A percentile compares a stretch with the other conserved stretches of the same genome.
Evolutionary conservation across 495 filamentous ascomycete species (phyloP).

Genomic region (Hyphodiscus hymeniophilus): DNA sequence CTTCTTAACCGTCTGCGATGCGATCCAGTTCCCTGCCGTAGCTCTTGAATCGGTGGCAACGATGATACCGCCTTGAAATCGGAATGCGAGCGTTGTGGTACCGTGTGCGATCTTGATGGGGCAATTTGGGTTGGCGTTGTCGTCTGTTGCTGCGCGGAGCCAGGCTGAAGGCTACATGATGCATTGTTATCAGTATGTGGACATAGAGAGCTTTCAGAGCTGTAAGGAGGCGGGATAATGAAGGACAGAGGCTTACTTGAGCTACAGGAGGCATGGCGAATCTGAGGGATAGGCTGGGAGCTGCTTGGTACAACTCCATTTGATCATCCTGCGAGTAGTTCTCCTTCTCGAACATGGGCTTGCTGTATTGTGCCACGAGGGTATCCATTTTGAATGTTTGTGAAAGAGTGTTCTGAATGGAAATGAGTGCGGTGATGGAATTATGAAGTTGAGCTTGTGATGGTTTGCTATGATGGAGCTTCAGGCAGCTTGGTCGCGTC

Average conservation of each 20-base stretch:
- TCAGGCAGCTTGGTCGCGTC: constrained; percentile 20
- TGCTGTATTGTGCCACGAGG: constrained; percentile 83
- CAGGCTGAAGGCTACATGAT: constrained; percentile 67
- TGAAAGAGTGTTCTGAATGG: constrained; percentile 11
- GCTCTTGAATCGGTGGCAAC: constrained; percentile 96
- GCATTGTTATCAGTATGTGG: constrained; percentile 11
- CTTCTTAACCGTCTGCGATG: constrained; percentile 98
- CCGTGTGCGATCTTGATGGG: constrained; percentile 99
- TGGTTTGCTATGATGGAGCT: constrained; percentile 15
- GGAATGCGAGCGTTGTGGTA: constrained; percentile 96
- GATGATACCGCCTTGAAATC: constrained; percentile 96
- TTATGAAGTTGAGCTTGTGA: constrained; percentile 3
- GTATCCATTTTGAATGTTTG: constrained; percentile 65
- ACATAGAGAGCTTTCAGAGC: constrained; percentile 9
- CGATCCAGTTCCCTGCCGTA: constrained; percentile 97
- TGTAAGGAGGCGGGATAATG: constrained; percentile 1
- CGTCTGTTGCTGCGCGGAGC: constrained; percentile 94
- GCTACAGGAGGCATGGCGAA: constrained; percentile 93
- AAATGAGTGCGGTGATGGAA: constrained; percentile 1
- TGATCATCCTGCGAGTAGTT: constrained; percentile 66
- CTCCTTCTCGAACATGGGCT: constrained; percentile 63
- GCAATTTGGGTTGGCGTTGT: constrained; percentile 89
- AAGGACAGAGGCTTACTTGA: constrained; percentile 51
- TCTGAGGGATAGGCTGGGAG: constrained; percentile 68
- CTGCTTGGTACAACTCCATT: constrained; percentile 57